Percentiles rank a stretch among this genome's conserved stretches.
These are phyloP conservation scores for Tuber brumale DNA, from an alignment of 495 filamentous ascomycete species.

Conservation along the genomic window DNA sequence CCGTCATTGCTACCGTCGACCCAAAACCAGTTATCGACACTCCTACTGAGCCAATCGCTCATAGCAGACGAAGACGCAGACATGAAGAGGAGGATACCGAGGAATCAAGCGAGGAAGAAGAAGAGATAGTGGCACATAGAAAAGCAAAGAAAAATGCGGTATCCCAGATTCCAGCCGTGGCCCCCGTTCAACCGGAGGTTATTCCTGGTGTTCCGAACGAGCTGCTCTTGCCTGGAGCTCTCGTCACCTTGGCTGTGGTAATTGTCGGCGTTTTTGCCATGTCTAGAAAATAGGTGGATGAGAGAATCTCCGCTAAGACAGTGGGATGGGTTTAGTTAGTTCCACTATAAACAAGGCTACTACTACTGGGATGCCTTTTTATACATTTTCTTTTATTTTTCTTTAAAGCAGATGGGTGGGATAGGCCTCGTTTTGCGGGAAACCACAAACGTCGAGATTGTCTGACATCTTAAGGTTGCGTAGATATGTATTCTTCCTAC, in stretches of 20 bases:
- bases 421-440: not conserved
- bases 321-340: not conserved
- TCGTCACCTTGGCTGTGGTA: slow-evolving; percentile 88
- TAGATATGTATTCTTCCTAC: not conserved
- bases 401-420: not conserved
- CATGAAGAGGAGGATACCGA: slow-evolving; percentile 48
- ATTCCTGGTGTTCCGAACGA: slow-evolving; percentile 94
- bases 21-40: slow-evolving; percentile 58
- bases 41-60: slow-evolving; percentile 47
- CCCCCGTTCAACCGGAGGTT: slow-evolving; percentile 49
- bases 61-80: slow-evolving; percentile 55
- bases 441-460: slow-evolving; percentile 1
- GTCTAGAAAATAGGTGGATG: slow-evolving; percentile 49
- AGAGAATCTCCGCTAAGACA: slow-evolving; percentile 3
- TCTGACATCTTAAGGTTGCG: not conserved
- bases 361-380: not conserved
- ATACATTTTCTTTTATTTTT: not conserved
- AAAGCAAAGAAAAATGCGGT: slow-evolving; percentile 26
- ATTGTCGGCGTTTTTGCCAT: slow-evolving; percentile 92
- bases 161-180: slow-evolving; percentile 19
- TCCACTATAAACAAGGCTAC: not conserved
- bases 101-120: slow-evolving; percentile 59
- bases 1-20: slow-evolving; percentile 61
- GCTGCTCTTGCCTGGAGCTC: slow-evolving; percentile 82
- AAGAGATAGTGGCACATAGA: slow-evolving; percentile 47